Evolutionary conservation across 2,329 filamentous ascomycete genomes (phyloP).

Genomic region (Colletotrichum neosansevieriae): DNA sequence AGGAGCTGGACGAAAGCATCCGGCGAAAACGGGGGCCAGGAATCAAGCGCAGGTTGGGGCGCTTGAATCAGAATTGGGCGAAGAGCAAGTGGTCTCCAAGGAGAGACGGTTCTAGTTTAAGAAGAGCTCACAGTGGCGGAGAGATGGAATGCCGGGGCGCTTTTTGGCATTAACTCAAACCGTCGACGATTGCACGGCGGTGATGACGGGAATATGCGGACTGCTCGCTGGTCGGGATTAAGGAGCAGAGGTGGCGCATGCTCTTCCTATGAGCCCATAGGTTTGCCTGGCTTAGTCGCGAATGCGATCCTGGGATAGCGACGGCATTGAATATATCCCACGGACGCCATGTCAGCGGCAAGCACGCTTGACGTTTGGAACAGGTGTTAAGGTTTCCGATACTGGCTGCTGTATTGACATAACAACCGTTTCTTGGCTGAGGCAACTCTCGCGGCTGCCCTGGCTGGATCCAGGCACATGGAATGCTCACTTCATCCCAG

Average conservation of each 20-base stretch:
- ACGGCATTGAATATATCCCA: not conserved
- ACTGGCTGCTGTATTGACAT: not conserved
- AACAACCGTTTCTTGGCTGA: not conserved
- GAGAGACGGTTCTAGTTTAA: not conserved
- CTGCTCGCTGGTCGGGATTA: not conserved
- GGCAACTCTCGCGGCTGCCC: not conserved
- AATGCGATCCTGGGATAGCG: slow-evolving; percentile 17
- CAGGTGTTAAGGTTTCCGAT: not conserved
- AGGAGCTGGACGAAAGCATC: too few species aligned
- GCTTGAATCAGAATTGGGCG: too few species aligned
- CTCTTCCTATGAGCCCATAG: slow-evolving; percentile 1
- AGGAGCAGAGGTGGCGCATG: not conserved
- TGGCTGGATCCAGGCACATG: slow-evolving; percentile 21
- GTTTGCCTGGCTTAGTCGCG: slow-evolving; percentile 16
- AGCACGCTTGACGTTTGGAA: slow-evolving; percentile 8
- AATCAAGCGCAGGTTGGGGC: too few species aligned
- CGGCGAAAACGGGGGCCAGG: too few species aligned
- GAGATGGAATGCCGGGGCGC: not conserved
- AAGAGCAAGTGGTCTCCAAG: too few species aligned
- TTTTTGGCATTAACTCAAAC: not conserved
- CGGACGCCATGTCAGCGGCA: not conserved
- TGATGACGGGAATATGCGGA: slow-evolving; percentile 2
- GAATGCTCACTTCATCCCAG: slow-evolving; percentile 17
- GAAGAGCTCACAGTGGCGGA: not conserved
- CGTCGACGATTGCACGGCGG: slow-evolving; percentile 17